phyloP scores from a whole-genome alignment of 2,329 filamentous ascomycete species.

The Cordyceps cateniannulata region DNA sequence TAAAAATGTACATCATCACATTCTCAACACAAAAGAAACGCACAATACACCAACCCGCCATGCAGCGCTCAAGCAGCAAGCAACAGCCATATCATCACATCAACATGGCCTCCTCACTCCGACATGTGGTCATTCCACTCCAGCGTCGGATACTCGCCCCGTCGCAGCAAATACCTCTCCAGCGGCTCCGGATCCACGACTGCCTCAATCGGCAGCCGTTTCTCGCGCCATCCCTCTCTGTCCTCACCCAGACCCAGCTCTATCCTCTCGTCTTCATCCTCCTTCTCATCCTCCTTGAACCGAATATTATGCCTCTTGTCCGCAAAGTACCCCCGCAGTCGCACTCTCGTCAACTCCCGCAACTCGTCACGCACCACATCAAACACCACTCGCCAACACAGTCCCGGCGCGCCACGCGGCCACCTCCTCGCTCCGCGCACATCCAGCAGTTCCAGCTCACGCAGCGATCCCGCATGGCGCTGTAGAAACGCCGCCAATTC shows the following conservation, averaged over 20 bases:
- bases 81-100: background rate
- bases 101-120: background rate
- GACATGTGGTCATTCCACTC: background rate
- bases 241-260: too few relatives aligned
- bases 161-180: background rate
- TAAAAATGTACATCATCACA: too few relatives aligned
- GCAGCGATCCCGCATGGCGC: background rate
- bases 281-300: too few relatives aligned
- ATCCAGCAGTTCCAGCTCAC: background rate
- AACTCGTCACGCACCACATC: too few relatives aligned
- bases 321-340: too few relatives aligned
- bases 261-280: too few relatives aligned
- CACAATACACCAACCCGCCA: background rate
- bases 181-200: background rate
- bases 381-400: too few relatives aligned
- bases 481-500: background rate
- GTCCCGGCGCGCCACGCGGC: background rate
- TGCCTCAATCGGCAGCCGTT: background rate
- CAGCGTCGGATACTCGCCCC: background rate
- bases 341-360: too few relatives aligned
- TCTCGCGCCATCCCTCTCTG: background rate
- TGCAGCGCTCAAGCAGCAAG: too few relatives aligned
- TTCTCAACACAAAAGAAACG: background rate
- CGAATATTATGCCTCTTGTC: too few relatives aligned
- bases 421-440: background rate